Base-by-base conservation (phyloP, 345 rosid species). In the Diplotaxis tenuifolia region DNA sequence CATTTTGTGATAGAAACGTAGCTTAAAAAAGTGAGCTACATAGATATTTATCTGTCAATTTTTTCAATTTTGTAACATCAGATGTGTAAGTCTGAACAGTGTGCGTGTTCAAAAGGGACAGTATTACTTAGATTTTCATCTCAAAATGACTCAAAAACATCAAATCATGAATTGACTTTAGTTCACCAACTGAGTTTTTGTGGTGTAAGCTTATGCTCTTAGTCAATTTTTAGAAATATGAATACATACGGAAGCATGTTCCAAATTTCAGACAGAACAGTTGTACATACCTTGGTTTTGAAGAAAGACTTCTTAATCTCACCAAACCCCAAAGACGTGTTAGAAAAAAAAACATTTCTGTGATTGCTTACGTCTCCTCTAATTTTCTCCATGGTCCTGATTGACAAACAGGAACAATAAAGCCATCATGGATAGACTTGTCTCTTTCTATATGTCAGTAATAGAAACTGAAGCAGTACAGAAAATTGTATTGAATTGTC, bases 311-410 rank as follows among this genome's bases (percentile, higher is more conserved):
- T 59, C 15, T 40, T 45, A 52, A 72, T 72, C 76, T n/a, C 68
- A 77, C 76, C 77, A 72, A 77, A 71, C 76, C 76, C 80, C 80
- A 70, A 28, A 42, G 59, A 71, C 80, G 80, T 71, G 76, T 71
- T 14, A 52, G 18, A 66, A 62, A 66, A 62, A 23, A 66, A 54
- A 40, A 64, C 50, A 54, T 52, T 69, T 49, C 1, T 62, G 15
- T n/a, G 65, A 42, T 63, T 75, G 65, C 60, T 76, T 56, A 65
- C 61, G 60, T 65, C 68, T 36, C 49, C 76, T 32, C 31, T 55
- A 27, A 16, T 14, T 64, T 58, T 77, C 56, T 58, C 10, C 27
- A 11, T 32, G 62, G 56, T 45, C 71, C 71, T 71, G 27, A 50
- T 50, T 77, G 76, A 36, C 68, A 60, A 76, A 49, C 38, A 66